These are phyloP conservation scores for Candida gorgasii DNA, from an alignment of 805 yeast genomes.

Conservation along the genomic window DNA sequence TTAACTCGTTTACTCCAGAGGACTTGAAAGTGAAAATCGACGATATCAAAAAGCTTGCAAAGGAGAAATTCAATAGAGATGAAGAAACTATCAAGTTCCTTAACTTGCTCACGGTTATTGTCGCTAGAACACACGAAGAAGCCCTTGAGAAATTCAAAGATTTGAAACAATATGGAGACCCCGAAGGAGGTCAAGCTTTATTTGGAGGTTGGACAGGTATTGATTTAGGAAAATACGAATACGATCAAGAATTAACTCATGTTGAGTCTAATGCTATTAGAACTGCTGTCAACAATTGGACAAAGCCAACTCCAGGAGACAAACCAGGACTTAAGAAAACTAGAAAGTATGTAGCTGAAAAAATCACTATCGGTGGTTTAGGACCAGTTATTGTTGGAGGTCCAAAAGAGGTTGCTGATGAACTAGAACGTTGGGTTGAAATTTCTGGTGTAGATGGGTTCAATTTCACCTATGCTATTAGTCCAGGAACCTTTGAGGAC, in stretches of 20 bases:
- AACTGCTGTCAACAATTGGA: conserved; percentile 33
- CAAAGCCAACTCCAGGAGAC: conserved; percentile 29
- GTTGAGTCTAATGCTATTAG: conserved; percentile 35
- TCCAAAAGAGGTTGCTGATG: conserved; percentile 39
- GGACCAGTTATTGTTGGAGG: conserved; percentile 38
- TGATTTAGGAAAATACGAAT: conserved; percentile 34
- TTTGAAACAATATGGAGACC: conserved; percentile 31
- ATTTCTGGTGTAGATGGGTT: conserved; percentile 47
- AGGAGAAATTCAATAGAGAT: conserved; percentile 31
- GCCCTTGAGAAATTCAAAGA: conserved; percentile 40
- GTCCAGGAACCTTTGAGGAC: conserved; percentile 39
- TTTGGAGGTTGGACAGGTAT: conserved; percentile 45
- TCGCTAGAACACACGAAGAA: conserved; percentile 43
- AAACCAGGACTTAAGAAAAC: conserved; percentile 22
- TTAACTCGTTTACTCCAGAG: conserved; percentile 32
- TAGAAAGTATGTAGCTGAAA: conserved; percentile 27
- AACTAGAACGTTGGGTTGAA: conserved; percentile 40
- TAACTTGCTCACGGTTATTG: conserved; percentile 34
- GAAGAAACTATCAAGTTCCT: conserved; percentile 37
- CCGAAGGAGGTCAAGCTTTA: conserved; percentile 43
- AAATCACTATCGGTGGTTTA: conserved; percentile 27
- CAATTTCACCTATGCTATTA: conserved; percentile 38
- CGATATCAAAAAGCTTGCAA: conserved; percentile 33
- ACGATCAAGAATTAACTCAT: conserved; percentile 30
- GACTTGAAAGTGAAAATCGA: conserved; percentile 28